Evolutionary conservation across 805 yeast genomes (phyloP).

Genomic region (Millerozyma miso): DNA sequence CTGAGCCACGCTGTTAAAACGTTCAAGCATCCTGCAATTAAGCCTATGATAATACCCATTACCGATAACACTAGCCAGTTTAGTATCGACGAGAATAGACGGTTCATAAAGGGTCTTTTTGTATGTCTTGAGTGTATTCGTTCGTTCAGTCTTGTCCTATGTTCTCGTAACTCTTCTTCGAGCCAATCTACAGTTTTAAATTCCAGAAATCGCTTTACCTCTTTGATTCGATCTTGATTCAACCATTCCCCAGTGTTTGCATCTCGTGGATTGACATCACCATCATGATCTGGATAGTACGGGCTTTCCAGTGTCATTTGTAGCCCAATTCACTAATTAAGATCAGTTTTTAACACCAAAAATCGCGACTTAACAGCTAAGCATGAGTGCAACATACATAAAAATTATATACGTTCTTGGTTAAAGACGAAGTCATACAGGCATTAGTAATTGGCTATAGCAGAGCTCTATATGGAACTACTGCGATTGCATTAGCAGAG

Average conservation of each 20-base stretch:
- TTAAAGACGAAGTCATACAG: no score
- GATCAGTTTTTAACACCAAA: slow-evolving; percentile 1
- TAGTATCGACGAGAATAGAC: slow-evolving; percentile 37
- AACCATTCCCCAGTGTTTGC: slow-evolving; percentile 35
- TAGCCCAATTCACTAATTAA: neutral
- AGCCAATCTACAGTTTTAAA: slow-evolving; percentile 71
- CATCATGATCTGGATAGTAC: neutral
- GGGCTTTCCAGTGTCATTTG: neutral
- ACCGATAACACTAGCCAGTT: slow-evolving; percentile 72
- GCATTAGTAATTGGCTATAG: no score
- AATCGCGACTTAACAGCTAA: neutral
- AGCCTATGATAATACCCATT: slow-evolving; percentile 76
- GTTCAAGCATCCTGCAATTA: slow-evolving; percentile 77
- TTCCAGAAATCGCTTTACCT: slow-evolving; percentile 51
- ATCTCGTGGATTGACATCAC: slow-evolving; percentile 13
- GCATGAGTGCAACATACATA: no score
- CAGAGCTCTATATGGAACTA: no score
- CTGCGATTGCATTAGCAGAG: no score
- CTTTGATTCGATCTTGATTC: slow-evolving; percentile 30
- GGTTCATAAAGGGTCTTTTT: slow-evolving; percentile 17
- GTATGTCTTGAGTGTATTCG: slow-evolving; percentile 8
- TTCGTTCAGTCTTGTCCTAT: slow-evolving; percentile 28
- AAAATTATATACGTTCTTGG: no score
- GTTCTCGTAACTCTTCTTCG: slow-evolving; percentile 52
- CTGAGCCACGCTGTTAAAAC: slow-evolving; percentile 85